Evolutionary conservation across 352 stramenopile genomes (phyloP).

Genomic region (Globisporangium ultimum): DNA sequence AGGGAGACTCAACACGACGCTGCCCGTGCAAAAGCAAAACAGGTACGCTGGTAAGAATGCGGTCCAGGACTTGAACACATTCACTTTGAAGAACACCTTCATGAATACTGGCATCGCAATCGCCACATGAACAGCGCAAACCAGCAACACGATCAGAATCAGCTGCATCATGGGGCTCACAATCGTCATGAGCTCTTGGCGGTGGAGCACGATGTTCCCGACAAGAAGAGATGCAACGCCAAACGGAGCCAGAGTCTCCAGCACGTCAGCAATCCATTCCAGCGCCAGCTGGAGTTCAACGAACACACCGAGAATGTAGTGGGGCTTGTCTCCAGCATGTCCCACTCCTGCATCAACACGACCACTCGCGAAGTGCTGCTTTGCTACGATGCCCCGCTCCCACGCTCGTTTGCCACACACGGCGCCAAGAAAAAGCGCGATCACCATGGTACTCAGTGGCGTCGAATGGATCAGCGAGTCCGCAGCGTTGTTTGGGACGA

Average conservation of each 20-base stretch:
- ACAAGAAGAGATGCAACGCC: conserved; percentile 36
- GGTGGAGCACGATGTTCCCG: conserved; percentile 34
- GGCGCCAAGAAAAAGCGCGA: conserved; percentile 20
- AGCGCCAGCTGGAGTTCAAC: conserved; percentile 48
- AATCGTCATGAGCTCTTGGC: conserved; percentile 39
- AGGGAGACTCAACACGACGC: conserved; percentile 29
- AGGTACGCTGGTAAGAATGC: conserved; percentile 33
- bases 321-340: conserved; percentile 21
- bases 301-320: conserved; percentile 37
- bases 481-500: conserved; percentile 21
- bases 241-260: conserved; percentile 34
- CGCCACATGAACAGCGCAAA: conserved; percentile 27
- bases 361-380: conserved; percentile 14
- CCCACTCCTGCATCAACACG: conserved; percentile 1
- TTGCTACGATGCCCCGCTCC: conserved; percentile 18
- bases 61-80: conserved; percentile 16
- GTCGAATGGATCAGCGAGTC: conserved; percentile 18
- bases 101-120: conserved; percentile 33
- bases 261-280: conserved; percentile 35
- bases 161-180: conserved; percentile 29
- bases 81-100: conserved; percentile 22
- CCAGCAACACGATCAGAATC: conserved; percentile 27
- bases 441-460: conserved; percentile 13
- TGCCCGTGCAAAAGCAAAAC: conserved; percentile 36
- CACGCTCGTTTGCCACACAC: conserved; percentile 22